These are phyloP conservation scores for Suillus clintonianus DNA, from an alignment of 768 basidiomycete genomes.

Conservation along the genomic window DNA sequence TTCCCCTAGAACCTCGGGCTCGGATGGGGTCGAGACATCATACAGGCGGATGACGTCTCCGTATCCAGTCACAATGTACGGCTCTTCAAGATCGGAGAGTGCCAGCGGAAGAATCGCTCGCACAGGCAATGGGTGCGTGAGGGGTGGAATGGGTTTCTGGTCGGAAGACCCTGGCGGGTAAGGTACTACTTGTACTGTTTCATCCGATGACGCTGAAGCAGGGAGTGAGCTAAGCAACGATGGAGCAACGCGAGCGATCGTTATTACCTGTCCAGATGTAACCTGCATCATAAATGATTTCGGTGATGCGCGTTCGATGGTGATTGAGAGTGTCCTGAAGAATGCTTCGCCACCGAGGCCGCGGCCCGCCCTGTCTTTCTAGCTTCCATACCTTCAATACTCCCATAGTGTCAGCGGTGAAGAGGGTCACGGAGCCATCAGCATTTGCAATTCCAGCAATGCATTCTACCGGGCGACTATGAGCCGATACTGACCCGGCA, in stretches of 20 bases:
- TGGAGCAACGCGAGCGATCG: not conserved
- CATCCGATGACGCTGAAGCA: constrained; percentile 81
- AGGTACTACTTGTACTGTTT: constrained; percentile 68
- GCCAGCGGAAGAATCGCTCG: constrained; percentile 71
- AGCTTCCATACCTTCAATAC: constrained; percentile 81
- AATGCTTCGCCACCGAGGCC: constrained; percentile 52
- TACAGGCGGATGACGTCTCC: constrained; percentile 84
- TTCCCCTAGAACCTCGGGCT: constrained; percentile 69
- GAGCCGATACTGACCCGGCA: constrained; percentile 73
- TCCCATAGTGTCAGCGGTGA: constrained; percentile 93
- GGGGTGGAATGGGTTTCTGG: constrained; percentile 48
- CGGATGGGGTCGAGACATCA: constrained; percentile 68
- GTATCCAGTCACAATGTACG: constrained; percentile 78
- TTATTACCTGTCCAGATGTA: constrained; percentile 85
- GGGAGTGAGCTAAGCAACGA: constrained; percentile 2
- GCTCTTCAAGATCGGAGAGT: constrained; percentile 63
- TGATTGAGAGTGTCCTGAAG: constrained; percentile 58
- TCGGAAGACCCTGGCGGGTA: constrained; percentile 37
- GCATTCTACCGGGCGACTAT: constrained; percentile 86
- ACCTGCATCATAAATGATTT: constrained; percentile 63
- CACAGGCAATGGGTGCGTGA: constrained; percentile 64
- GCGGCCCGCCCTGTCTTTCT: constrained; percentile 37
- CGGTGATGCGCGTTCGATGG: constrained; percentile 85
- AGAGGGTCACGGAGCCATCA: constrained; percentile 53
- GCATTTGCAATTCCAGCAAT: constrained; percentile 57